These are phyloP conservation scores for Exophiala sp. DNA, from an alignment of 2,329 filamentous ascomycete genomes.

Conservation along the genomic window DNA sequence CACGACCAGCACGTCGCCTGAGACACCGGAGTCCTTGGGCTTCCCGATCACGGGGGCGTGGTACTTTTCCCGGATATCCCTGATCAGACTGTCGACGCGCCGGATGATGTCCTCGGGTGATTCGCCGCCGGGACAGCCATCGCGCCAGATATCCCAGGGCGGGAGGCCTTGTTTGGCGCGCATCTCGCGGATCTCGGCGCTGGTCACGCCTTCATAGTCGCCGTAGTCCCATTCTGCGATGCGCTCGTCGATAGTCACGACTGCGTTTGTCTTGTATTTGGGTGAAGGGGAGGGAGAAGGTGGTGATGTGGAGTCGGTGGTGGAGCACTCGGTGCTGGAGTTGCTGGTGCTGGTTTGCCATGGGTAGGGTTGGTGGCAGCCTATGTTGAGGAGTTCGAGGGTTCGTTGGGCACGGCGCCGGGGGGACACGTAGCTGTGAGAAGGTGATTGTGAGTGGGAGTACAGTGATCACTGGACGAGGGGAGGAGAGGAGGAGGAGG, in stretches of 20 bases:
- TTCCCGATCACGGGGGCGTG: conserved; percentile 59
- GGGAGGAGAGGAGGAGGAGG: neutral
- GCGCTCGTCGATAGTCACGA: conserved; percentile 62
- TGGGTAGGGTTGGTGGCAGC: conserved; percentile 61
- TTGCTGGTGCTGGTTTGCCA: conserved; percentile 50
- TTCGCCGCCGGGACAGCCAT: conserved; percentile 82
- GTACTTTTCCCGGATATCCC: conserved; percentile 62
- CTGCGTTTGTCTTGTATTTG: conserved; percentile 50
- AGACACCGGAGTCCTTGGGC: conserved; percentile 36
- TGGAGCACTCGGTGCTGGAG: neutral
- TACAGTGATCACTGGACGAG: neutral
- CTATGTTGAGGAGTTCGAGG: conserved; percentile 78
- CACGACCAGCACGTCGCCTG: conserved; percentile 67
- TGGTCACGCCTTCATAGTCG: conserved; percentile 76
- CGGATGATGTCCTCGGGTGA: conserved; percentile 66
- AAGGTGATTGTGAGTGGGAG: neutral
- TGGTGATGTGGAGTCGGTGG: neutral
- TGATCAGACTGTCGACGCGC: conserved; percentile 69
- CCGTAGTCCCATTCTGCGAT: conserved; percentile 86
- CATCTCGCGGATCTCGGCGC: conserved; percentile 57
- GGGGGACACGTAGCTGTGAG: conserved; percentile 69
- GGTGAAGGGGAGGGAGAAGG: conserved; percentile 31
- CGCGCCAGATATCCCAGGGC: conserved; percentile 81
- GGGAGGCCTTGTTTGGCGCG: conserved; percentile 53
- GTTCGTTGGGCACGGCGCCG: conserved; percentile 78